A percentile compares a stretch with the other conserved stretches of the same genome.
Evolutionary conservation across 1,284 basidiomycete genomes (phyloP).

Genomic region (Leccinum pachyderme): DNA sequence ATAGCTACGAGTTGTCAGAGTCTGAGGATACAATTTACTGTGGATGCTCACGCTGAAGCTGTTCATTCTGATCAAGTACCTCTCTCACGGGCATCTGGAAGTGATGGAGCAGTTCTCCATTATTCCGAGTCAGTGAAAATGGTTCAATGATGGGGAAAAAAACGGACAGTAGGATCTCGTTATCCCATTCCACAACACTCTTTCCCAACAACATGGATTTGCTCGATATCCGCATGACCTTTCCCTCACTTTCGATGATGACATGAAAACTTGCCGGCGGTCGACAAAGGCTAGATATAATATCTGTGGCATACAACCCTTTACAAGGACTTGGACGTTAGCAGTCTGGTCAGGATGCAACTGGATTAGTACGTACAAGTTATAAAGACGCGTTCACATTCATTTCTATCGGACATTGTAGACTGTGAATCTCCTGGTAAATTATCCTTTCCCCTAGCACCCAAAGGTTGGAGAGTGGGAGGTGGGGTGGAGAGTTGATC

Average conservation of each 20-base stretch:
- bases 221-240: neutral
- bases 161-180: neutral
- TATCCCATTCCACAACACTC: neutral
- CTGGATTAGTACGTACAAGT: neutral
- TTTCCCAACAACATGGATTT: neutral
- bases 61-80: neutral
- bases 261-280: neutral
- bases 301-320: neutral
- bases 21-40: neutral
- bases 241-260: neutral
- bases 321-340: neutral
- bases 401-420: neutral
- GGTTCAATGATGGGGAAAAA: neutral
- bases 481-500: neutral
- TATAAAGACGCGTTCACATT: neutral
- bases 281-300: neutral
- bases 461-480: neutral
- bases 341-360: neutral
- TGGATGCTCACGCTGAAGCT: neutral
- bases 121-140: neutral
- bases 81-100: neutral
- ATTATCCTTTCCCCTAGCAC: neutral
- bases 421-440: neutral
- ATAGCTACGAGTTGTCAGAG: neutral
- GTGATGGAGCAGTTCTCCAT: neutral